Base-by-base conservation (phyloP, 2,329 filamentous ascomycete species). In the Penicillium sp. region DNA sequence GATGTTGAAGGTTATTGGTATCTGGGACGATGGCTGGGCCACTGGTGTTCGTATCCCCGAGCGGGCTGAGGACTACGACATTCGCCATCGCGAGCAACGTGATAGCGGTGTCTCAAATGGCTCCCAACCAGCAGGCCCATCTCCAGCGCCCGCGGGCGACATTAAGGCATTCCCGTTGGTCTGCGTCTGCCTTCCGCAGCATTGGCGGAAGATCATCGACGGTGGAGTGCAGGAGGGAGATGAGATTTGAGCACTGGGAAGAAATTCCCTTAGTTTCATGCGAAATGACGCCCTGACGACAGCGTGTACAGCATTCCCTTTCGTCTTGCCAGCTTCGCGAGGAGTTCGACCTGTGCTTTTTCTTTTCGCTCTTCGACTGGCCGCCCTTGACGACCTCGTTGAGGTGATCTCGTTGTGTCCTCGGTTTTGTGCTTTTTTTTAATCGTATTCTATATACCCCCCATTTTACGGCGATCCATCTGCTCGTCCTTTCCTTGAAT, bases 1-100 rank as follows among this genome's bases (percentile, higher is more conserved):
- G 65, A 96, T 98, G 90, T 79, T 98, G 62, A 97, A 96, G 73
- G 85, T 98, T 11, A 86, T 97, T 26, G 93, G 93, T 52, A 98
- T 98, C 57, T 98, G 93, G 93, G 93, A 98, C 62, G 93, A 98
- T 66, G 93, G 93, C 38, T 98, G 93, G 93, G 93, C 93, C 9
- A 98, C 93, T 1, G 93, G 93, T 60, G 79, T 96, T 45, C 78
- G 94, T 64, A 74, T 95, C 46, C 78, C 85, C 44, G 87, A 95
- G 60, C 79, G 82, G 45, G 89, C 89, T 2, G 91, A 97, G 51
- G 88, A 96, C 54, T 96, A 89, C 83, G 87, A 95, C 59, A 78
- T 79, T 35, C 79, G 85, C 54, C 80, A 82, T 60, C 84, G 87
- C 61, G 74, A 82, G 27, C 89, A 95, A 64, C 82, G 93, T 51